Percentiles rank a stretch among this genome's conserved stretches.
Conservation (phyloP, 768 basidiomycete species). For the Leccinum olivaceopallidum region DNA sequence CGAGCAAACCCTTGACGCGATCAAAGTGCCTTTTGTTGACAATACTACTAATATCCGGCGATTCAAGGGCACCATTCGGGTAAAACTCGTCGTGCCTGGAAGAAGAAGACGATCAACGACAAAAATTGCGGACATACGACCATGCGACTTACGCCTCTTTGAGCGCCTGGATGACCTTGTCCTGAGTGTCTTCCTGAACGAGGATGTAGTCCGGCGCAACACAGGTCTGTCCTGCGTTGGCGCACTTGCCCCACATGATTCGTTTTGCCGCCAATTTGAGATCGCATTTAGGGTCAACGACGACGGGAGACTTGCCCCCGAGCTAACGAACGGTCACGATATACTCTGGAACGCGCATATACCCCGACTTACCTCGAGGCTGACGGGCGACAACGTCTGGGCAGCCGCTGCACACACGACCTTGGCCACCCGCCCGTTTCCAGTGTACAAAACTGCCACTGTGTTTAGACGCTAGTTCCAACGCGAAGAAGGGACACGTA, state of each 20-base stretch:
- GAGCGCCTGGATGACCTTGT: slow-evolving; percentile 40
- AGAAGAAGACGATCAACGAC: neutral
- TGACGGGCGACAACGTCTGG: slow-evolving; percentile 50
- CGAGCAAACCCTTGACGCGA: slow-evolving; percentile 61
- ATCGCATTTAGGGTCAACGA: slow-evolving; percentile 71
- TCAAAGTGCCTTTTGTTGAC: slow-evolving; percentile 52
- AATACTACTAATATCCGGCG: slow-evolving; percentile 51
- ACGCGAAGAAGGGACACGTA: slow-evolving; percentile 18
- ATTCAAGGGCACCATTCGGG: slow-evolving; percentile 43
- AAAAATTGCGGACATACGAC: neutral
- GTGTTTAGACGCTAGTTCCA: neutral
- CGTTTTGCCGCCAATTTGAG: slow-evolving; percentile 64
- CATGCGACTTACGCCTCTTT: slow-evolving; percentile 39
- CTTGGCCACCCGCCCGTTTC: slow-evolving; percentile 57
- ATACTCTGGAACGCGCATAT: neutral
- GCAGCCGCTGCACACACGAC: slow-evolving; percentile 73
- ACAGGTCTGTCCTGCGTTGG: slow-evolving; percentile 81
- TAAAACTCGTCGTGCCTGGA: slow-evolving; percentile 34
- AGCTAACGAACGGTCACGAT: slow-evolving; percentile 38
- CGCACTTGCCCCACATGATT: slow-evolving; percentile 75
- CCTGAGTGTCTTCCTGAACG: slow-evolving; percentile 43
- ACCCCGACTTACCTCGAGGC: slow-evolving; percentile 47
- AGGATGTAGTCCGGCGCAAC: slow-evolving; percentile 60
- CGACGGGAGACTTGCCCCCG: slow-evolving; percentile 76
- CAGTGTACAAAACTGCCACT: slow-evolving; percentile 51